Evolutionary conservation across 106 monocot genomes (phyloP).

Genomic region (Chionographis japonica): DNA sequence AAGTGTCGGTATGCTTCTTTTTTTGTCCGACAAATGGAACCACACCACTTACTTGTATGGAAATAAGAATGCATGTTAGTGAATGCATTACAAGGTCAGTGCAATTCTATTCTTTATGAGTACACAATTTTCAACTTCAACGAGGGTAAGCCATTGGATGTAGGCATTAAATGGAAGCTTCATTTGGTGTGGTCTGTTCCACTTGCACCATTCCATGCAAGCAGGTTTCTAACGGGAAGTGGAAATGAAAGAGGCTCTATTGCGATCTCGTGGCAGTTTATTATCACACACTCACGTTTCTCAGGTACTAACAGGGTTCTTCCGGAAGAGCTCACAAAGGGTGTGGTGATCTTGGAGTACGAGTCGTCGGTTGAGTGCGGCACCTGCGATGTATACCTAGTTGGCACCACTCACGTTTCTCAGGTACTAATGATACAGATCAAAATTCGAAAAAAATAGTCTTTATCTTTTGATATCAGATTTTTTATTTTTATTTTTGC

Average conservation of each 20-base stretch:
- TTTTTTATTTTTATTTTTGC: no score
- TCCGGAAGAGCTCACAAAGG: slow-evolving; percentile 53
- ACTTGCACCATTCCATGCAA: slow-evolving; percentile 58
- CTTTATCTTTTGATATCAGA: no score
- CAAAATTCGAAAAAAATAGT: not conserved
- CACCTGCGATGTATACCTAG: slow-evolving; percentile 67
- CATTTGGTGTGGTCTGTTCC: slow-evolving; percentile 57
- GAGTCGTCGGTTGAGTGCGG: slow-evolving; percentile 66
- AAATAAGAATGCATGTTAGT: no score
- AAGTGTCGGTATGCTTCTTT: no score
- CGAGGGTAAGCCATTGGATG: slow-evolving; percentile 47
- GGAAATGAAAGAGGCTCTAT: slow-evolving; percentile 97
- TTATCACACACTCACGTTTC: slow-evolving; percentile 93
- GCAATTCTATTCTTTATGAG: slow-evolving; percentile 44
- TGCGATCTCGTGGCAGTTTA: slow-evolving; percentile 83
- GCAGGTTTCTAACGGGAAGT: slow-evolving; percentile 88
- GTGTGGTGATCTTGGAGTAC: slow-evolving; percentile 59
- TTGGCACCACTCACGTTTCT: slow-evolving; percentile 85
- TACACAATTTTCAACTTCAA: slow-evolving; percentile 39
- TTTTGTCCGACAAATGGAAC: no score
- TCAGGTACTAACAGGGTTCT: no score
- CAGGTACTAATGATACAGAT: slow-evolving; percentile 28
- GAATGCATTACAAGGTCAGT: slow-evolving; percentile 19
- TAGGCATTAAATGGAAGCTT: slow-evolving; percentile 78
- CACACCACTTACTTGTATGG: no score